Conservation (phyloP, 2,329 filamentous ascomycete genomes). For the Fusarium anthophilum region DNA sequence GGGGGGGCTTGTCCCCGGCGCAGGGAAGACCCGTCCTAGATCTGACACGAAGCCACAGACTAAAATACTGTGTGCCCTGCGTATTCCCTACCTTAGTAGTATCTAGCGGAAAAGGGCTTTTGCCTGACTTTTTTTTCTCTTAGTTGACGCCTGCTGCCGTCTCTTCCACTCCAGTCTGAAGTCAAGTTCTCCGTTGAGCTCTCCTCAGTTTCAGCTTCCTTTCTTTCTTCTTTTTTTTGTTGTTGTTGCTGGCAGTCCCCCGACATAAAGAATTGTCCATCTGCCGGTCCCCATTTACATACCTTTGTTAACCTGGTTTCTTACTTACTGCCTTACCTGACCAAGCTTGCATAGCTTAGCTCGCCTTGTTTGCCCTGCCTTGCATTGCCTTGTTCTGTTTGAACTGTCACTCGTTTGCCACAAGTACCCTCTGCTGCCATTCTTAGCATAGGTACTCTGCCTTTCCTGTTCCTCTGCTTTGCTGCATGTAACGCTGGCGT, state of each 20-base stretch:
- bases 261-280: constrained; percentile 26
- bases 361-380: constrained; percentile 1
- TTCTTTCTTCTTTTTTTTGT: background rate
- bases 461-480: constrained; percentile 16
- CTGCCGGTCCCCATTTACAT: constrained; percentile 15
- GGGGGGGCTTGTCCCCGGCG: constrained; percentile 28
- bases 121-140: constrained; percentile 23
- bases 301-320: constrained; percentile 4
- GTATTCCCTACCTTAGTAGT: background rate
- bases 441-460: constrained; percentile 34
- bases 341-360: constrained; percentile 13
- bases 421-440: constrained; percentile 34
- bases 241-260: background rate
- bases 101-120: constrained; percentile 23
- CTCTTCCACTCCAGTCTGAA: constrained; percentile 7
- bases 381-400: constrained; percentile 11
- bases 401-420: constrained; percentile 23
- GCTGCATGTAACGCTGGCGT: constrained; percentile 47
- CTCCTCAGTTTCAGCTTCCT: constrained; percentile 2
- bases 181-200: background rate
- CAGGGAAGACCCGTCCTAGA: constrained; percentile 43
- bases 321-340: background rate
- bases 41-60: constrained; percentile 44
- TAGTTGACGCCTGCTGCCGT: constrained; percentile 14
- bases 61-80: constrained; percentile 35